phyloP scores from a whole-genome alignment of 495 filamentous ascomycete genomes.

The Penicillium argentinense region DNA sequence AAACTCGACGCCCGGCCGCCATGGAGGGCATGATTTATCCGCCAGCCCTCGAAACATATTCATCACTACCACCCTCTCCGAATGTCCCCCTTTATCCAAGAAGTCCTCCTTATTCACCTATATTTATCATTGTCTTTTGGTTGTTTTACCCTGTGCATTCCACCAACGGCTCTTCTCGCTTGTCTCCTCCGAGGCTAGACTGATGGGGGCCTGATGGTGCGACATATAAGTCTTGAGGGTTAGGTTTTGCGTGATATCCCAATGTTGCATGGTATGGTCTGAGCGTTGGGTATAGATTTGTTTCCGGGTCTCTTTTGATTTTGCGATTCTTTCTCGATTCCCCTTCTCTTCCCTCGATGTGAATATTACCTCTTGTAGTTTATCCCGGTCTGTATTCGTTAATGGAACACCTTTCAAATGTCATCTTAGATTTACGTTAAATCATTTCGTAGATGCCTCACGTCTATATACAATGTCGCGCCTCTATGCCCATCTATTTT shows the following conservation, averaged over 20 bases:
- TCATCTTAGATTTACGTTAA: slow-evolving; percentile 1
- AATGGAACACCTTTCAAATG: slow-evolving; percentile 6
- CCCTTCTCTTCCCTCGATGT: slow-evolving; percentile 13
- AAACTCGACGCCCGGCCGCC: slow-evolving; percentile 39
- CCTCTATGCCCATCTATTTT: too few species aligned
- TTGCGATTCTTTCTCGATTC: not conserved
- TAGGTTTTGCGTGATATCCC: slow-evolving; percentile 34
- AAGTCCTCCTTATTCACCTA: not conserved
- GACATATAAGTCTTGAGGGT: slow-evolving; percentile 18
- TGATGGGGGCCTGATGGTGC: too few species aligned
- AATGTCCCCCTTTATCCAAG: not conserved
- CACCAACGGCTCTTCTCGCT: not conserved
- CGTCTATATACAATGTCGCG: too few species aligned
- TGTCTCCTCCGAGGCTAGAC: not conserved
- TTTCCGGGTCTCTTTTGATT: slow-evolving; percentile 10
- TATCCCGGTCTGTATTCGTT: slow-evolving; percentile 5
- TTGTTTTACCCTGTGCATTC: slow-evolving; percentile 7
- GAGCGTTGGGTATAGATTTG: slow-evolving; percentile 21
- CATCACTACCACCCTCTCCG: slow-evolving; percentile 2
- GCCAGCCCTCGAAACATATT: not conserved
- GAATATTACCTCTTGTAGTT: slow-evolving; percentile 25
- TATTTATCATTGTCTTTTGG: slow-evolving; percentile 8
- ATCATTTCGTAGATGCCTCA: not conserved
- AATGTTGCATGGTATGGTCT: slow-evolving; percentile 32
- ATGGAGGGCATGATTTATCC: slow-evolving; percentile 31